Evolutionary conservation across 2,329 filamentous ascomycete species (phyloP).

Genomic region (Diaporthe sp.): DNA sequence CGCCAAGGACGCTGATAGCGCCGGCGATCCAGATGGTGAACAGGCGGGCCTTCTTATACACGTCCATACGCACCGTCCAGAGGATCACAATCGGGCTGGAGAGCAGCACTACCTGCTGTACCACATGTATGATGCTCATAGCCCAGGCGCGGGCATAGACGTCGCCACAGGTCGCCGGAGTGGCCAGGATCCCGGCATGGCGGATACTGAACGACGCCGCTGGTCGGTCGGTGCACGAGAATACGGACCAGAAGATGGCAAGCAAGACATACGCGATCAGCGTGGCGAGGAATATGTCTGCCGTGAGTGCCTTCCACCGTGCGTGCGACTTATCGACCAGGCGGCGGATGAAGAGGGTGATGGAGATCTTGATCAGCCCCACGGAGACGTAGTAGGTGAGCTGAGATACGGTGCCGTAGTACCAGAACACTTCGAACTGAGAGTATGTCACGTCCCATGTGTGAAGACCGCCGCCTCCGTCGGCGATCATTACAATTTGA

Average conservation of each 20-base stretch:
- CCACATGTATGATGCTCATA: constrained; percentile 44
- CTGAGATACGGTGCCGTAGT: constrained; percentile 1
- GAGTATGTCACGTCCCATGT: constrained; percentile 32
- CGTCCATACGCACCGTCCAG: constrained; percentile 44
- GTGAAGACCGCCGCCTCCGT: constrained; percentile 29
- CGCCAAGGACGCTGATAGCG: constrained; percentile 19
- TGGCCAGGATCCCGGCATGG: constrained; percentile 20
- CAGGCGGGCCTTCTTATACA: constrained; percentile 41
- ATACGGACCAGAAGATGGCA: constrained; percentile 38
- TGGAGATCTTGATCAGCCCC: constrained; percentile 40
- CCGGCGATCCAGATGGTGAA: constrained; percentile 45
- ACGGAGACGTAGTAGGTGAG: constrained; percentile 19
- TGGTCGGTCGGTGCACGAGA: neutral
- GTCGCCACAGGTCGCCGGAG: neutral
- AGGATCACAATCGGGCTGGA: constrained; percentile 44
- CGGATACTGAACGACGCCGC: constrained; percentile 38
- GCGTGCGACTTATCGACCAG: constrained; percentile 31
- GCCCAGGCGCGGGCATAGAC: constrained; percentile 36
- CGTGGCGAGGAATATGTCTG: constrained; percentile 42
- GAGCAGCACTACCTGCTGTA: constrained; percentile 45
- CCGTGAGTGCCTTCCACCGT: constrained; percentile 42
- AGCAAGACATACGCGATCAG: constrained; percentile 41
- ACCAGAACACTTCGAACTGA: constrained; percentile 20
- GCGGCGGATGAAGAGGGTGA: constrained; percentile 38
- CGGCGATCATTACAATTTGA: constrained; percentile 24